Evolutionary conservation across 768 basidiomycete species (phyloP), one percentile per base, ranked within the genome.

Genomic region (Phanerochaete carnosa): DNA sequence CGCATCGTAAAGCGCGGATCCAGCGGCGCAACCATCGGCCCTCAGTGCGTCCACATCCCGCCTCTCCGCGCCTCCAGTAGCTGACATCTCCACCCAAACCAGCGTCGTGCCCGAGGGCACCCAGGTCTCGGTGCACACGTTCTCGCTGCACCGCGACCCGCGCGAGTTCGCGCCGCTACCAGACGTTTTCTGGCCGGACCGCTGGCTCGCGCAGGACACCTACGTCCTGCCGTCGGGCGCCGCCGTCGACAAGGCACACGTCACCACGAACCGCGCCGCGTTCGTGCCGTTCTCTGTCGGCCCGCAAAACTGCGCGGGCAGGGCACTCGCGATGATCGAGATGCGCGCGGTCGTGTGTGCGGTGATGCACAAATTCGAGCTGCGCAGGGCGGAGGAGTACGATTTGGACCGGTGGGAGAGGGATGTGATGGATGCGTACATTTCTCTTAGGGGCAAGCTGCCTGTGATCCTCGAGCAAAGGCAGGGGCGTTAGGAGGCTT

Each of bases 101-200:
- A 63, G 66, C 55, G 62, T 59, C 35, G 53, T 68, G n/a, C 64
- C 68, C 16, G 67, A 62, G 46, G 63, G 64, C 19, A 68, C 67
- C 1, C 55, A 58, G 30, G 52, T 62, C 22, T 61, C 50, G 37
- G 58, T 66, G 11, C 59, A 64, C 28, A 35, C 45, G 2, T 65
- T 63, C 55, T 23, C 60, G 30, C n/a, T 68, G 3, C 65, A 66
- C 25, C 66, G 66, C 11, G 63, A 69, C 51, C 49, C 62, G n/a
- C 59, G 59, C 3, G 62, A 70, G 52, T 70, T 67, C 55, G 65
- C 59, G 1, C 66, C 66, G 16, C 45, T 63, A 1, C 64, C 69
- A 3, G 64, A 67, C 29, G 2, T 28, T 6, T 70, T 66, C 60
- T 62, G 63, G 39, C 69, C 69, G 1, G 69, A 70, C 16, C 64